Evolutionary conservation across 2,329 filamentous ascomycete species (phyloP).

Genomic region (Exophiala sp.): DNA sequence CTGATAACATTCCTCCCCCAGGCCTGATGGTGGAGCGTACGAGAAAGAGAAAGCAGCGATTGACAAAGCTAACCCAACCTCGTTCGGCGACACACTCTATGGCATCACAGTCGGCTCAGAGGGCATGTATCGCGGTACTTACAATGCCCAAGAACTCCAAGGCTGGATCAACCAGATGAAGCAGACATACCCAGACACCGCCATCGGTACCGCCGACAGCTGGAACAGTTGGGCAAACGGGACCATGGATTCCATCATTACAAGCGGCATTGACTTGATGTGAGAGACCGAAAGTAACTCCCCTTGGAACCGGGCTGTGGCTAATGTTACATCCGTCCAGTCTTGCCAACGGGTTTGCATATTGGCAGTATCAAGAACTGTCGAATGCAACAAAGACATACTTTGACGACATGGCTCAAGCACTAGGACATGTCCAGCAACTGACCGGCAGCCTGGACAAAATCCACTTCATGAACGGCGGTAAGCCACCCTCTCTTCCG

Average conservation of each 20-base stretch:
- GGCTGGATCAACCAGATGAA: constrained; percentile 58
- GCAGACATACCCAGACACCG: constrained; percentile 48
- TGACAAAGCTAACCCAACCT: constrained; percentile 39
- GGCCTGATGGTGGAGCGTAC: constrained; percentile 61
- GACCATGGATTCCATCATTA: constrained; percentile 59
- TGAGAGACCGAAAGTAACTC: constrained; percentile 31
- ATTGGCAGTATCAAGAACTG: constrained; percentile 61
- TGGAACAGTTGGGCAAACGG: constrained; percentile 69
- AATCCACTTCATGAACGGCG: constrained; percentile 63
- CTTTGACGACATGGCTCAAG: constrained; percentile 62
- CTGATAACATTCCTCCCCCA: constrained; percentile 27
- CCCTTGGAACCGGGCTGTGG: neutral
- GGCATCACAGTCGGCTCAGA: constrained; percentile 67
- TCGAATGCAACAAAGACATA: constrained; percentile 56
- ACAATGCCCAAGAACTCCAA: constrained; percentile 56
- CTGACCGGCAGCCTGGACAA: constrained; percentile 49
- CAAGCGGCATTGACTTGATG: constrained; percentile 55
- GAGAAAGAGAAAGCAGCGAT: constrained; percentile 56
- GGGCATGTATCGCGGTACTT: constrained; percentile 62
- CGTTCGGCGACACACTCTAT: constrained; percentile 55
- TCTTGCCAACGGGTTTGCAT: constrained; percentile 64
- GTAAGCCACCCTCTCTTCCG: constrained; percentile 41
- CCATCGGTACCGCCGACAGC: constrained; percentile 62
- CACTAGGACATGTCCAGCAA: constrained; percentile 56
- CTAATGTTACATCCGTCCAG: constrained; percentile 21